phyloP scores from a whole-genome alignment of 495 filamentous ascomycete genomes.

The Penicillium roqueforti region DNA sequence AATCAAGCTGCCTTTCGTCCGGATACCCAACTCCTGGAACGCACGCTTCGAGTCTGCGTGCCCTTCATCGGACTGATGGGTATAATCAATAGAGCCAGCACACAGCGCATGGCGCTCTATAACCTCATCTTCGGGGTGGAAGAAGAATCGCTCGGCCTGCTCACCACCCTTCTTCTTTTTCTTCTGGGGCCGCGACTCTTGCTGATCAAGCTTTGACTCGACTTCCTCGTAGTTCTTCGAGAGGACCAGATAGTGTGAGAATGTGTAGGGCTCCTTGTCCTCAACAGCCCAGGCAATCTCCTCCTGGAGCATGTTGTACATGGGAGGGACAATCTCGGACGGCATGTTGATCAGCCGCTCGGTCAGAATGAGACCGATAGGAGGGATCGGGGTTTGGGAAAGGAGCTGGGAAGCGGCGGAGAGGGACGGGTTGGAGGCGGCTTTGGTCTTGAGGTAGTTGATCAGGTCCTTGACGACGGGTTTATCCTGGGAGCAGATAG shows the following conservation, averaged over 20 bases:
- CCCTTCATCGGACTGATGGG: constrained; percentile 69
- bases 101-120: constrained; percentile 67
- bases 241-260: constrained; percentile 86
- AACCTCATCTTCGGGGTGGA: constrained; percentile 96
- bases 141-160: constrained; percentile 63
- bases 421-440: constrained; percentile 50
- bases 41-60: constrained; percentile 86
- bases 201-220: constrained; percentile 69
- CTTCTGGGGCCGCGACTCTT: constrained; percentile 65
- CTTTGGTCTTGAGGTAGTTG: constrained; percentile 64
- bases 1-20: constrained; percentile 74
- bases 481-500: constrained; percentile 49
- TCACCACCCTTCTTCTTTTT: constrained; percentile 65
- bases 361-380: constrained; percentile 79
- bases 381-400: constrained; percentile 44
- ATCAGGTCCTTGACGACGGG: constrained; percentile 63
- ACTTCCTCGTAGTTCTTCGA: constrained; percentile 90
- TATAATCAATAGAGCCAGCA: constrained; percentile 65
- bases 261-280: constrained; percentile 88
- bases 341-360: constrained; percentile 96
- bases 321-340: constrained; percentile 81
- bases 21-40: constrained; percentile 90
- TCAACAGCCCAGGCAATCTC: constrained; percentile 87
- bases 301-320: constrained; percentile 94
- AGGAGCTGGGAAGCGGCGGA: constrained; percentile 53